A percentile compares a stretch with the other conserved stretches of the same genome.
Conservation (phyloP, 148 eudicot species). For the Rhododendron williamsianum region DNA sequence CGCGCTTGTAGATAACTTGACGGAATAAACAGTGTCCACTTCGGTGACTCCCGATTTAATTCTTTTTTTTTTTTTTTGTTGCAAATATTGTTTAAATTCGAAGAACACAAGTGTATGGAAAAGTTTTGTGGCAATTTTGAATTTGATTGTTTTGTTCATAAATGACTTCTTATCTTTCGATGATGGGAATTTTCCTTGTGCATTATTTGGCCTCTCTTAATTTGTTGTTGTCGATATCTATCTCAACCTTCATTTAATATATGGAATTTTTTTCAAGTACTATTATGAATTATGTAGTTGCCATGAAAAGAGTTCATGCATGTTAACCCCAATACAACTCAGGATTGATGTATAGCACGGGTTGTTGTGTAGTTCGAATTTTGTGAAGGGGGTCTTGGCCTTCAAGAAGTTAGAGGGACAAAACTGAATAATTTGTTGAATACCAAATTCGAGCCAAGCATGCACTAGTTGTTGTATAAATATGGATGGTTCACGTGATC, state of each 20-base stretch:
- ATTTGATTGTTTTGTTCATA: background rate
- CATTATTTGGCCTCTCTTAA: background rate
- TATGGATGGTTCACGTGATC: background rate
- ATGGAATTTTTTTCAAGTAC: too few relatives aligned
- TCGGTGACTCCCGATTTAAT: slow-evolving; percentile 3
- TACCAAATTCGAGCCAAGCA: too few relatives aligned
- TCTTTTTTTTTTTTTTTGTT: background rate
- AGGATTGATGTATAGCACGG: too few relatives aligned
- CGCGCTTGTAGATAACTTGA: slow-evolving; percentile 18
- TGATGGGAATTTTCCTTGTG: background rate
- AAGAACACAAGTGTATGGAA: background rate
- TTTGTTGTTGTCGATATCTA: background rate
- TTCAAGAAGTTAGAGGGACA: too few relatives aligned
- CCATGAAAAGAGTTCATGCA: too few relatives aligned
- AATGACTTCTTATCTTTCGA: background rate
- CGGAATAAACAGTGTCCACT: slow-evolving; percentile 4
- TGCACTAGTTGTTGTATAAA: too few relatives aligned
- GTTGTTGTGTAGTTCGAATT: too few relatives aligned
- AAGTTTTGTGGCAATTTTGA: background rate
- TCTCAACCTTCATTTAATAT: background rate
- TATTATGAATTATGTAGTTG: too few relatives aligned
- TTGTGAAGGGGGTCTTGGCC: too few relatives aligned
- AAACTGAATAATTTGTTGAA: too few relatives aligned
- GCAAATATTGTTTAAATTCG: background rate
- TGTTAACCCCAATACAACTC: too few relatives aligned